Conservation (phyloP, 768 basidiomycete species). For the Baorangia bicolor region DNA sequence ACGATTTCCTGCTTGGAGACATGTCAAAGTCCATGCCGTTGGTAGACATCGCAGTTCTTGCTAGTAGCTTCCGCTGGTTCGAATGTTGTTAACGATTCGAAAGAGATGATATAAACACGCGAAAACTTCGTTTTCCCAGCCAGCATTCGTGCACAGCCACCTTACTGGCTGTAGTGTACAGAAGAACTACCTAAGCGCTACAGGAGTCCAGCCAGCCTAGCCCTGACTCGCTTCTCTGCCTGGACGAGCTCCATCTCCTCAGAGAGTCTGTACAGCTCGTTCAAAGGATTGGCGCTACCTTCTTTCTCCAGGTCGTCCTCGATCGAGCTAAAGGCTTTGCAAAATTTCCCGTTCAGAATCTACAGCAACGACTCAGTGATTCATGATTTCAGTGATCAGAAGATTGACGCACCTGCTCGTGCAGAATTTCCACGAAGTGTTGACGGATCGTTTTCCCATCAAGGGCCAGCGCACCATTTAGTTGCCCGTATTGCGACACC, state of each 20-base stretch:
- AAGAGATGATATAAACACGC: slow-evolving; percentile 28
- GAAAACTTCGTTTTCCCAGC: slow-evolving; percentile 34
- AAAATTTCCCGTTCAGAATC: slow-evolving; percentile 62
- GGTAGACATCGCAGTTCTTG: slow-evolving; percentile 40
- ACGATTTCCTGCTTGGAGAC: slow-evolving; percentile 63
- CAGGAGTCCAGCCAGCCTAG: slow-evolving; percentile 44
- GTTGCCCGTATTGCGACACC: slow-evolving; percentile 62
- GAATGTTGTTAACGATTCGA: slow-evolving; percentile 9
- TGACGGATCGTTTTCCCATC: slow-evolving; percentile 48
- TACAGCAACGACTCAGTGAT: slow-evolving; percentile 17
- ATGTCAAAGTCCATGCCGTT: slow-evolving; percentile 64
- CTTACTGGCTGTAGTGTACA: neutral
- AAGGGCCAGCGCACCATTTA: slow-evolving; percentile 54
- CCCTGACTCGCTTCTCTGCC: slow-evolving; percentile 59
- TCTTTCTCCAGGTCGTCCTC: slow-evolving; percentile 58
- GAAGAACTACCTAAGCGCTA: slow-evolving; percentile 9
- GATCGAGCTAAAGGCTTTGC: slow-evolving; percentile 51
- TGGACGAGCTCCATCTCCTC: slow-evolving; percentile 54
- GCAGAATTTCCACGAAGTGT: slow-evolving; percentile 58
- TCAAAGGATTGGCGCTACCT: slow-evolving; percentile 53
- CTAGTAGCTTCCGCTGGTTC: slow-evolving; percentile 8
- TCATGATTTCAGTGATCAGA: neutral
- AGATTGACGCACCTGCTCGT: slow-evolving; percentile 47
- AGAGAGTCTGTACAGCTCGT: slow-evolving; percentile 48
- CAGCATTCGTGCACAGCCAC: slow-evolving; percentile 26